Percentiles rank a stretch among this genome's conserved stretches.
Conservation (phyloP, 768 basidiomycete species). For the Myochromella boudieri region DNA sequence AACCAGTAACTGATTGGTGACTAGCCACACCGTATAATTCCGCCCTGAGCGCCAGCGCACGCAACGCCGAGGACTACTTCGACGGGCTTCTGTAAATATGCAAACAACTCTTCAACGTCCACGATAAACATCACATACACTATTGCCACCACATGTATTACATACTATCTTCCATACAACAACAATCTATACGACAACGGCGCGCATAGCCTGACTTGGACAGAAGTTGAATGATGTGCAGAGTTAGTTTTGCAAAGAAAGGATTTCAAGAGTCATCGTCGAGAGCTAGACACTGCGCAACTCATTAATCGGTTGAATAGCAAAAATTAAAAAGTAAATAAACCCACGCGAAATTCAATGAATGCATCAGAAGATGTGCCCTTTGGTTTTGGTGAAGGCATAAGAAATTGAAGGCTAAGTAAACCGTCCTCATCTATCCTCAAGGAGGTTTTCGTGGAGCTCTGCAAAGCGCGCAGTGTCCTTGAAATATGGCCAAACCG, state of each 20-base stretch:
- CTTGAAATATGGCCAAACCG: conserved; percentile 75
- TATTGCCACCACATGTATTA: neutral
- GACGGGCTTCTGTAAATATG: conserved; percentile 20
- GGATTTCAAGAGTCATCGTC: conserved; percentile 31
- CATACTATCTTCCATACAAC: no score
- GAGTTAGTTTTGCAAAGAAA: no score
- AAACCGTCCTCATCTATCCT: conserved; percentile 83
- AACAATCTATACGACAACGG: neutral
- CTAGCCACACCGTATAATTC: no score
- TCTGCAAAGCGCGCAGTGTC: conserved; percentile 73
- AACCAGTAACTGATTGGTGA: neutral
- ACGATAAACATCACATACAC: no score
- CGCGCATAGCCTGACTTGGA: neutral
- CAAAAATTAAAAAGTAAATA: neutral
- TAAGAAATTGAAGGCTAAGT: conserved; percentile 87
- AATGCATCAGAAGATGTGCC: conserved; percentile 55
- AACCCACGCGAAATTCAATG: conserved; percentile 83
- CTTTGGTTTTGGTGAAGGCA: conserved; percentile 55
- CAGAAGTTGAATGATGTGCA: no score
- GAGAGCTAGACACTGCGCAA: conserved; percentile 40
- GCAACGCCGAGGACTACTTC: conserved; percentile 21
- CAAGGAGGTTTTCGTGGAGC: conserved; percentile 85
- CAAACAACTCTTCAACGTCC: no score
- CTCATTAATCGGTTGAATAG: neutral
- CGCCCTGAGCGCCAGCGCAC: conserved; percentile 1